These are phyloP conservation scores for Zarea fungicola DNA, from an alignment of 2,329 filamentous ascomycete genomes.

Conservation along the genomic window DNA sequence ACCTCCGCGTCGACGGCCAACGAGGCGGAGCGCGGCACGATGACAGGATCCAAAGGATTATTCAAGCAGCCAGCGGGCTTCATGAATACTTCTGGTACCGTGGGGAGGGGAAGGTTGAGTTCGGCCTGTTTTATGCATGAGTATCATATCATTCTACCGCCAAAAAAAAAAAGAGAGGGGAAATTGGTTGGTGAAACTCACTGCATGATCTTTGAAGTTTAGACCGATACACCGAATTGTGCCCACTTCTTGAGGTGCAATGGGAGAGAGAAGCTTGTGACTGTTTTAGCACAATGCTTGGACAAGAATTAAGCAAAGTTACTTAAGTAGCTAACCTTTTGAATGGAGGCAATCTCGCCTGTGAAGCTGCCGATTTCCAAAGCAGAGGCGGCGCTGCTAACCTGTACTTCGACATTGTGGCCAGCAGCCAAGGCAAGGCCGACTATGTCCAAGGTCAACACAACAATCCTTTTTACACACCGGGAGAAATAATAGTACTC, in stretches of 20 bases:
- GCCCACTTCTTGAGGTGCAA: conserved; percentile 12
- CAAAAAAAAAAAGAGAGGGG: no score
- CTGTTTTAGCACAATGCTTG: background rate
- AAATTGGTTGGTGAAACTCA: conserved; percentile 19
- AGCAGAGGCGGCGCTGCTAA: conserved; percentile 18
- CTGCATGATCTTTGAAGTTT: conserved; percentile 33
- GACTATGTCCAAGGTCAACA: conserved; percentile 12
- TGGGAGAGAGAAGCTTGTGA: conserved; percentile 14
- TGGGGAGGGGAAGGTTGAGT: conserved; percentile 18
- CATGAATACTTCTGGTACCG: conserved; percentile 31
- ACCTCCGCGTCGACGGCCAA: conserved; percentile 45
- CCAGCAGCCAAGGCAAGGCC: conserved; percentile 19
- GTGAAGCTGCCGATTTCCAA: conserved; percentile 25
- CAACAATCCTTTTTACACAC: background rate
- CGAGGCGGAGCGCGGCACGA: conserved; percentile 41
- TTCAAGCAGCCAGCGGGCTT: conserved; percentile 39
- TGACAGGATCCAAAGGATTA: conserved; percentile 33
- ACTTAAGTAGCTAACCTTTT: conserved; percentile 11
- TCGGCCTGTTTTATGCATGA: conserved; percentile 19
- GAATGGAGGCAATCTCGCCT: conserved; percentile 24
- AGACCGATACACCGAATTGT: conserved; percentile 41
- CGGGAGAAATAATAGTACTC: background rate
- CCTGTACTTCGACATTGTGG: conserved; percentile 15
- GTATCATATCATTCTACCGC: background rate
- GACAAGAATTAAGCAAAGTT: no score